Evolutionary conservation across 352 stramenopile species (phyloP).

Genomic region (Globisporangium abappressorium): DNA sequence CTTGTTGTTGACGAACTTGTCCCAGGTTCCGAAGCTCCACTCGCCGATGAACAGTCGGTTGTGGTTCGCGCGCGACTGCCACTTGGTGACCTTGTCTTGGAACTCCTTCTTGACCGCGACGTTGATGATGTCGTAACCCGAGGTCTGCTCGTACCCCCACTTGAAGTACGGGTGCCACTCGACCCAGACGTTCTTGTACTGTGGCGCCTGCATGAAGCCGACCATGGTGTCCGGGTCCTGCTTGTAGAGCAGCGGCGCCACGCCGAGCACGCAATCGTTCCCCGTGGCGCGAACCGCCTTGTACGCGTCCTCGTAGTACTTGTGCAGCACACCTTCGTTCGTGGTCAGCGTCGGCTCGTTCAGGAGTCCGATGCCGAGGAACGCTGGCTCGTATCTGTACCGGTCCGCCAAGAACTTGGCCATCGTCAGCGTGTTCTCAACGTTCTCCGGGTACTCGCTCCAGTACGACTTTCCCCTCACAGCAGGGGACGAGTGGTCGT

Average conservation of each 20-base stretch:
- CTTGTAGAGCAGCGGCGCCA: slow-evolving; percentile 51
- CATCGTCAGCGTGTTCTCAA: slow-evolving; percentile 41
- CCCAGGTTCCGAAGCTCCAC: slow-evolving; percentile 38
- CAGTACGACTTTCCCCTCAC: slow-evolving; percentile 40
- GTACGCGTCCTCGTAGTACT: slow-evolving; percentile 79
- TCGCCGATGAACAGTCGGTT: slow-evolving; percentile 49
- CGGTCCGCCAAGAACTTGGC: slow-evolving; percentile 48
- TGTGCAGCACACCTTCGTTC: slow-evolving; percentile 39
- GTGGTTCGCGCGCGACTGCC: slow-evolving; percentile 35
- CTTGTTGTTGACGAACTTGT: slow-evolving; percentile 49
- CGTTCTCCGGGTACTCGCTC: slow-evolving; percentile 51
- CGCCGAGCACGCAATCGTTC: slow-evolving; percentile 64
- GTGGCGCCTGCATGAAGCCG: slow-evolving; percentile 46
- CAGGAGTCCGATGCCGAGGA: slow-evolving; percentile 67
- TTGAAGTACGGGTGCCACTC: slow-evolving; percentile 85
- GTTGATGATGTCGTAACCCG: slow-evolving; percentile 45
- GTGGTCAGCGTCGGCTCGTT: slow-evolving; percentile 66
- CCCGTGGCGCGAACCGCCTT: slow-evolving; percentile 42
- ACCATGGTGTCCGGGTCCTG: slow-evolving; percentile 45
- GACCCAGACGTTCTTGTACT: slow-evolving; percentile 73
- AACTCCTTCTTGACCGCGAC: slow-evolving; percentile 39
- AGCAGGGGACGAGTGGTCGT: slow-evolving; percentile 57
- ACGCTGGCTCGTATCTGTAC: slow-evolving; percentile 64
- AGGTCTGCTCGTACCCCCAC: slow-evolving; percentile 67
- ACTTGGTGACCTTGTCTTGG: slow-evolving; percentile 30